Percentiles rank a stretch among this genome's conserved stretches.
Conservation (phyloP, 306 rosid genomes). For the Rosa lucieae region DNA sequence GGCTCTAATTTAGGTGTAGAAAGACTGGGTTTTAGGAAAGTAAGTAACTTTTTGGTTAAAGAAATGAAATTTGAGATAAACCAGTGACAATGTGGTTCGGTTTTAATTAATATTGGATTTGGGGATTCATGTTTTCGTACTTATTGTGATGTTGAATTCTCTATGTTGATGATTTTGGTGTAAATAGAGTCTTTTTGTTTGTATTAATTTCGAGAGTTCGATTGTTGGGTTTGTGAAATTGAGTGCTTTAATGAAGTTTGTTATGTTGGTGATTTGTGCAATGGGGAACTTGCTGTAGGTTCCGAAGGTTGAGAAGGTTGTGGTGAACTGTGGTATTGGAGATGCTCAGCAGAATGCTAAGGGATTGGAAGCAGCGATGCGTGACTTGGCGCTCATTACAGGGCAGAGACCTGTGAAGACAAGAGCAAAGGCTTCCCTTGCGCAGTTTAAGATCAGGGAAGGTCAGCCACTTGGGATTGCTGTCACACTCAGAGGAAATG, state of each 20-base stretch:
- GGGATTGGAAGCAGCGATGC: slow-evolving; percentile 91
- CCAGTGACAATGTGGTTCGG: not conserved
- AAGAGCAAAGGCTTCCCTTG: slow-evolving; percentile 75
- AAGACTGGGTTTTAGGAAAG: not conserved
- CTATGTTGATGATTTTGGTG: not conserved
- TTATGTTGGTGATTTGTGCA: slow-evolving; percentile 31
- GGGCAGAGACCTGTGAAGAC: slow-evolving; percentile 96
- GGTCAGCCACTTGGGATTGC: slow-evolving; percentile 99
- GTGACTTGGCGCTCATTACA: slow-evolving; percentile 75
- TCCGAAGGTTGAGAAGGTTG: slow-evolving; percentile 86
- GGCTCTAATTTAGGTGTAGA: not conserved
- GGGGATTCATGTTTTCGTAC: too few relatives aligned
- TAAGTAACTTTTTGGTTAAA: not conserved
- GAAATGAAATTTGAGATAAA: not conserved
- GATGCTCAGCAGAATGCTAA: slow-evolving; percentile 97
- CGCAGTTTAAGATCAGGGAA: slow-evolving; percentile 97
- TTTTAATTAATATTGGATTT: not conserved
- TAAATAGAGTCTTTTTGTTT: not conserved
- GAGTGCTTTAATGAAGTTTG: not conserved
- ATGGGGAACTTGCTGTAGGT: slow-evolving; percentile 49
- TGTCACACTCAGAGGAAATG: slow-evolving; percentile 87
- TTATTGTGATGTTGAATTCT: not conserved
- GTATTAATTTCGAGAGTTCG: not conserved
- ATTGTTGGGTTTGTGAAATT: not conserved
- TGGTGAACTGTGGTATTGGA: slow-evolving; percentile 95